These are phyloP conservation scores for Globisporangium emineosum DNA, from an alignment of 352 stramenopile species.

Conservation along the genomic window DNA sequence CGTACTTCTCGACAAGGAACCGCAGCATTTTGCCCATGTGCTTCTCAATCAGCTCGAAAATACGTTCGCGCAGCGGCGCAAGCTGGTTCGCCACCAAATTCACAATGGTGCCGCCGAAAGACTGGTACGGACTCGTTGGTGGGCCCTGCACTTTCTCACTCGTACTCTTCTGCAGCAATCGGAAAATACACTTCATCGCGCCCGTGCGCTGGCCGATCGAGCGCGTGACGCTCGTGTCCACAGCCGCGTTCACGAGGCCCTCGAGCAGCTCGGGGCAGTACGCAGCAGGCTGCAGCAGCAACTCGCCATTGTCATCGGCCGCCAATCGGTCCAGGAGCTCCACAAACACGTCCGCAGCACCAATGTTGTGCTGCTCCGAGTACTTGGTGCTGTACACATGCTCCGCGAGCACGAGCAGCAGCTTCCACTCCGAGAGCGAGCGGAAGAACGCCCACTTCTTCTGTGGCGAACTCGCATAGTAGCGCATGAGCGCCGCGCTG, in stretches of 20 bases:
- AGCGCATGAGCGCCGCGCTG: constrained; percentile 61
- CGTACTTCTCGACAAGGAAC: constrained; percentile 75
- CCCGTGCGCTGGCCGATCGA: constrained; percentile 69
- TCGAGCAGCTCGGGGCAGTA: constrained; percentile 85
- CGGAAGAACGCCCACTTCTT: constrained; percentile 90
- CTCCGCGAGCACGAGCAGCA: constrained; percentile 79
- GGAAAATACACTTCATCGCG: constrained; percentile 82
- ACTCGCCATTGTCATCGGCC: constrained; percentile 85
- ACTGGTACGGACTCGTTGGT: constrained; percentile 81
- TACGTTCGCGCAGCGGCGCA: constrained; percentile 54
- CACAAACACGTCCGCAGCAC: constrained; percentile 85
- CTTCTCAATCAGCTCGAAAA: constrained; percentile 66
- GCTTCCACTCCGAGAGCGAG: constrained; percentile 83
- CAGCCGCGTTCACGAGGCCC: constrained; percentile 64
- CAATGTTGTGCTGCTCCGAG: constrained; percentile 67
- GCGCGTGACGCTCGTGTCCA: constrained; percentile 29
- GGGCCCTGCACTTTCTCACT: constrained; percentile 75
- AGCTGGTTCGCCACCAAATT: constrained; percentile 86
- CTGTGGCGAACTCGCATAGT: constrained; percentile 60
- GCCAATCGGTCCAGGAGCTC: constrained; percentile 85
- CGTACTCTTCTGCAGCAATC: constrained; percentile 71
- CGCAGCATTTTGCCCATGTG: constrained; percentile 66
- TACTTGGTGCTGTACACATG: constrained; percentile 72
- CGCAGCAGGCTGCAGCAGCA: constrained; percentile 82
- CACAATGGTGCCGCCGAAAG: constrained; percentile 80